Conservation (phyloP, 1,284 basidiomycete species). For the Puccinia sorghi region DNA sequence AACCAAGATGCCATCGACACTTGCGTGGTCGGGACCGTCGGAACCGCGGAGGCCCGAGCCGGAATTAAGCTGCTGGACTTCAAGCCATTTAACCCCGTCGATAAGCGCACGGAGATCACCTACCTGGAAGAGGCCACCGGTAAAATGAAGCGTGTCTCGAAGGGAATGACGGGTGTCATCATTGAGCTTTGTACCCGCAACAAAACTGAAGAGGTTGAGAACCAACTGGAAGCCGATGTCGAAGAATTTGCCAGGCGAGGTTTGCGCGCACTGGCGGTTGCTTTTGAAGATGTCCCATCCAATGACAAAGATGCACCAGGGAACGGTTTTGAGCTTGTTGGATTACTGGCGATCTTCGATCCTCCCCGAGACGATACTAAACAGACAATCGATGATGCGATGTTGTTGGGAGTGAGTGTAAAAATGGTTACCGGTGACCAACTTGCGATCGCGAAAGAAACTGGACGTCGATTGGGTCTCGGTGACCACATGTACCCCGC, state of each 20-base stretch:
- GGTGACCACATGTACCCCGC: slow-evolving; percentile 97
- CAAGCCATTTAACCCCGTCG: slow-evolving; percentile 98
- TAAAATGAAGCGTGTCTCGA: slow-evolving; percentile 95
- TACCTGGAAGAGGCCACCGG: slow-evolving; percentile 90
- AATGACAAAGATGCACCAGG: slow-evolving; percentile 76
- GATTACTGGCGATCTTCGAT: slow-evolving; percentile 95
- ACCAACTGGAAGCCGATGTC: slow-evolving; percentile 87
- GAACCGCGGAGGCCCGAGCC: slow-evolving; percentile 67
- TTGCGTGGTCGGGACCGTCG: slow-evolving; percentile 68
- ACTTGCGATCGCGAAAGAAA: slow-evolving; percentile 98
- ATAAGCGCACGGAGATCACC: slow-evolving; percentile 98
- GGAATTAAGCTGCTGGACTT: slow-evolving; percentile 97
- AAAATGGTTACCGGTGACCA: slow-evolving; percentile 99
- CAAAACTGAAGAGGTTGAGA: slow-evolving; percentile 89
- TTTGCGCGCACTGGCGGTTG: slow-evolving; percentile 95
- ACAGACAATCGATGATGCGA: slow-evolving; percentile 96
- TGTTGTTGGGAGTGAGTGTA: slow-evolving; percentile 92
- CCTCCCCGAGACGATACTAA: slow-evolving; percentile 97
- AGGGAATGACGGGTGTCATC: slow-evolving; percentile 90
- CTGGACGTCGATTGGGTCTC: slow-evolving; percentile 91
- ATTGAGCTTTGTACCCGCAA: slow-evolving; percentile 81
- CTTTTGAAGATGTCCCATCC: slow-evolving; percentile 77
- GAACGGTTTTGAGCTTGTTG: slow-evolving; percentile 94
- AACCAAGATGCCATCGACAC: slow-evolving; percentile 97
- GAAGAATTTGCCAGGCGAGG: slow-evolving; percentile 93